Evolutionary conservation across 2,329 filamentous ascomycete species (phyloP).

Genomic region (Ambrosiella beaveri): DNA sequence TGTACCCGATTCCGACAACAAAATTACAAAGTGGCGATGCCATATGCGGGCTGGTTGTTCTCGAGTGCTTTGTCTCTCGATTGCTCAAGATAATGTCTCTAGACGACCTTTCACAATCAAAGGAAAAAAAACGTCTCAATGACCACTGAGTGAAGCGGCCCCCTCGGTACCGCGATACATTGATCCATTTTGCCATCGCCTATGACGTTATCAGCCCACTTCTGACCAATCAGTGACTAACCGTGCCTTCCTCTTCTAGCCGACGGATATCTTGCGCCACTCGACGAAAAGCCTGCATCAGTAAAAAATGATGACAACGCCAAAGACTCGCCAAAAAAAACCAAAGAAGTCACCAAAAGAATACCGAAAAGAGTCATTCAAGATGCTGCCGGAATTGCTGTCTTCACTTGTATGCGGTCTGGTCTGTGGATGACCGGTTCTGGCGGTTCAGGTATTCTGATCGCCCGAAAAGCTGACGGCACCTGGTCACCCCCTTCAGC

Average conservation of each 20-base stretch:
- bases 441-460: slow-evolving; percentile 72
- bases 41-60: too few species aligned
- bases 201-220: neutral
- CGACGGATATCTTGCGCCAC: slow-evolving; percentile 37
- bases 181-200: neutral
- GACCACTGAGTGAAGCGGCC: too few species aligned
- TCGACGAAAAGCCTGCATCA: slow-evolving; percentile 21
- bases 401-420: slow-evolving; percentile 91
- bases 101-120: too few species aligned
- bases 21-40: too few species aligned
- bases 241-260: slow-evolving; percentile 20
- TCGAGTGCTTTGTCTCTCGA: neutral
- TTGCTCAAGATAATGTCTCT: neutral
- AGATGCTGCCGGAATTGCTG: slow-evolving; percentile 75
- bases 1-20: neutral
- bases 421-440: slow-evolving; percentile 84
- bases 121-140: too few species aligned
- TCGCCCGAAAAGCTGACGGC: slow-evolving; percentile 69
- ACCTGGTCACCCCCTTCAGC: slow-evolving; percentile 84
- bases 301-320: slow-evolving; percentile 2
- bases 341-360: slow-evolving; percentile 40
- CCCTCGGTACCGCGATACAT: too few species aligned
- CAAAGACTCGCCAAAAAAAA: slow-evolving; percentile 30
- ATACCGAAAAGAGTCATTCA: slow-evolving; percentile 75
- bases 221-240: neutral